Evolutionary conservation across 495 filamentous ascomycete genomes (phyloP).

Genomic region (Podospora anserina): DNA sequence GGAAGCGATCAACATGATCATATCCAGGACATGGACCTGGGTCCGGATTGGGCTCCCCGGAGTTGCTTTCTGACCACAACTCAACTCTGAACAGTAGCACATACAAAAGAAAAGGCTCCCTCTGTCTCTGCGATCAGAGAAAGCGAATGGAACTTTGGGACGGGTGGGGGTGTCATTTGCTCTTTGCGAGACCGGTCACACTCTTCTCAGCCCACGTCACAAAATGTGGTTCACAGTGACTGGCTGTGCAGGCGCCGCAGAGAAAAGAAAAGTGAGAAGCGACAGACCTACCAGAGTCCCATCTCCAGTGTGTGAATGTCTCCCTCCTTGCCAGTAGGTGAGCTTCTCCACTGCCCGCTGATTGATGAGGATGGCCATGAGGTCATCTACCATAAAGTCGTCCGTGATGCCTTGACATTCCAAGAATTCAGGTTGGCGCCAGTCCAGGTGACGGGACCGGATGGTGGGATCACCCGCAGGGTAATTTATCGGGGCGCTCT

Average conservation of each 20-base stretch:
- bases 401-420: not conserved
- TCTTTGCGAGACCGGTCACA: conserved; percentile 10
- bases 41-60: conserved; percentile 11
- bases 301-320: not conserved
- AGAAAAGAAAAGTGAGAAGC: not conserved
- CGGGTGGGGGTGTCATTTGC: conserved; percentile 8
- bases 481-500: not conserved
- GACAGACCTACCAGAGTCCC: not conserved
- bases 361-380: conserved; percentile 4
- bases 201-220: conserved; percentile 16
- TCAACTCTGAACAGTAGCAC: not conserved
- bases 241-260: conserved; percentile 26
- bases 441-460: too few relatives aligned
- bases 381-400: not conserved
- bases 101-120: not conserved
- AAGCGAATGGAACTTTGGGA: not conserved
- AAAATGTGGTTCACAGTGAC: conserved; percentile 26
- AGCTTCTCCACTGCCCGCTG: too few relatives aligned
- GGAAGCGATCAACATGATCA: conserved; percentile 17
- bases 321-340: not conserved
- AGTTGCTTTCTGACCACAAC: not conserved
- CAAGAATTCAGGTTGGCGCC: not conserved
- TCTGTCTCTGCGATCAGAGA: not conserved
- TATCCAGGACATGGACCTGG: not conserved
- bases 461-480: conserved; percentile 5